phyloP scores from a whole-genome alignment of 1,139 yeast genomes.

The Candida smagusa region DNA sequence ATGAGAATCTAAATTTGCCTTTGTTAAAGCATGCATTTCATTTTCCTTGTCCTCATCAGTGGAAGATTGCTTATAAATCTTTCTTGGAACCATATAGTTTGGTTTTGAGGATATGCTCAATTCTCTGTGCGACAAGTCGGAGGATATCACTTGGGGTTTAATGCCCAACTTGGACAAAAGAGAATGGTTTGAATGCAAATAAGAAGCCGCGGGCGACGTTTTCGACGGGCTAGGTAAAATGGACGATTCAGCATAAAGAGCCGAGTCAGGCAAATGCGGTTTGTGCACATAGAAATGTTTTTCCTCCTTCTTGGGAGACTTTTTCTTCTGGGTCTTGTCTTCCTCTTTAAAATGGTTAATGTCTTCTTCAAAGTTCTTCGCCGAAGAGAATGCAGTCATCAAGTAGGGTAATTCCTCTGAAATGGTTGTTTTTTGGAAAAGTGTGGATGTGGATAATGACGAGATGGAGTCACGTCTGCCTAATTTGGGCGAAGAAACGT shows the following conservation, averaged over 20 bases:
- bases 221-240: conserved; percentile 19
- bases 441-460: conserved; percentile 26
- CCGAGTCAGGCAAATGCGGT: conserved; percentile 28
- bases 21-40: conserved; percentile 25
- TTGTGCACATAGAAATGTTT: conserved; percentile 25
- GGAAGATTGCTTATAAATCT: conserved; percentile 5
- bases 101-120: conserved; percentile 9
- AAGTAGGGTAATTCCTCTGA: conserved; percentile 55
- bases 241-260: conserved; percentile 35
- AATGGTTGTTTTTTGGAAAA: conserved; percentile 44
- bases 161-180: conserved; percentile 41
- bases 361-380: conserved; percentile 49
- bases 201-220: conserved; percentile 29
- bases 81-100: conserved; percentile 5
- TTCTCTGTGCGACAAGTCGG: conserved; percentile 18
- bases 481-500: conserved; percentile 4
- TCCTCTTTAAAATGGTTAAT: conserved; percentile 35
- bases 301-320: conserved; percentile 4
- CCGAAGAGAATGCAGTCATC: conserved; percentile 56
- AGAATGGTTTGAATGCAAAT: conserved; percentile 33
- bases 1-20: conserved; percentile 31
- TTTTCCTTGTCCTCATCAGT: conserved; percentile 17
- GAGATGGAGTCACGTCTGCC: conserved; percentile 27
- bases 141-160: conserved; percentile 41
- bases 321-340: conserved; percentile 4